These are phyloP conservation scores for Calonectria ilicicola DNA, from an alignment of 2,329 filamentous ascomycete genomes.

Conservation along the genomic window DNA sequence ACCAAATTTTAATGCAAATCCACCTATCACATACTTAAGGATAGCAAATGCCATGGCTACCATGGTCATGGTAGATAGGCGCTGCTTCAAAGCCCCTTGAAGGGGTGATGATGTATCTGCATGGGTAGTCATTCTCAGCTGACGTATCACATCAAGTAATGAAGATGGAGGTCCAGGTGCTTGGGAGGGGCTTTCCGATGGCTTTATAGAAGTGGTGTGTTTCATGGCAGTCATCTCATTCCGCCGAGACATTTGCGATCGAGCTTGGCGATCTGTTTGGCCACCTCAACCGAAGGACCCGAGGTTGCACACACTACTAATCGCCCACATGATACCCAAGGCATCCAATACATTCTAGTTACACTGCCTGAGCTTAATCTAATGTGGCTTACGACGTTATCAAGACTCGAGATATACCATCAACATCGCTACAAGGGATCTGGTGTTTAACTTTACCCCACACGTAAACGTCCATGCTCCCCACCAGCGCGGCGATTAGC, in stretches of 20 bases:
- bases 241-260: not conserved
- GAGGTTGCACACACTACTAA: not conserved
- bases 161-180: not conserved
- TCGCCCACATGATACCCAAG: not conserved
- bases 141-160: not conserved
- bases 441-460: not conserved
- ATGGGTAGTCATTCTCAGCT: not conserved
- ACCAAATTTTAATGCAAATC: rapidly evolving
- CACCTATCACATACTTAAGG: constrained; percentile 46
- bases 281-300: not conserved
- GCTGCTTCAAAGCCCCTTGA: constrained; percentile 40
- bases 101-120: not conserved
- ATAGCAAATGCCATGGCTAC: constrained; percentile 58
- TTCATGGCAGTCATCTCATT: not conserved
- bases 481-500: not conserved
- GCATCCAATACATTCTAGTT: not conserved
- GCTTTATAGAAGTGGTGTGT: not conserved
- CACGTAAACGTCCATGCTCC: not conserved
- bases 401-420: not conserved
- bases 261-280: not conserved
- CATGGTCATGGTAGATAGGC: constrained; percentile 55
- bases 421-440: not conserved
- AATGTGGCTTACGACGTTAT: not conserved
- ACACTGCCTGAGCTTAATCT: too few species aligned
- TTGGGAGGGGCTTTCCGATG: not conserved